Conservation (phyloP, 1,284 basidiomycete species). For the Athelia psychrophila region DNA sequence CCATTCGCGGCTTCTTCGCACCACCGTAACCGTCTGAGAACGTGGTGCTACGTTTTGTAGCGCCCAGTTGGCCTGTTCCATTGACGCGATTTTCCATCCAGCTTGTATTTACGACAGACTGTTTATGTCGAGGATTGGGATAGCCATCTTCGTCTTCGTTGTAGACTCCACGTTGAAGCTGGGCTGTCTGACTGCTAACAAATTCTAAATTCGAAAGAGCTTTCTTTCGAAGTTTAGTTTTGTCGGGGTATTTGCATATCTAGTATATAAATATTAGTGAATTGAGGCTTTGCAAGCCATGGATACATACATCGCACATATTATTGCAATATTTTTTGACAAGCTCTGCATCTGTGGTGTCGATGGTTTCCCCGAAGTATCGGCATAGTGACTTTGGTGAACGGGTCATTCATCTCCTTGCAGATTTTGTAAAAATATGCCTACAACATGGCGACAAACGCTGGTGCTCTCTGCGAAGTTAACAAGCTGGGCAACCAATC, state of each 20-base stretch:
- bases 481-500: constrained; percentile 46
- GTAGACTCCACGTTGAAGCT: constrained; percentile 17
- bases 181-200: constrained; percentile 29
- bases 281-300: too few relatives aligned
- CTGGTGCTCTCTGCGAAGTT: constrained; percentile 61
- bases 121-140: constrained; percentile 1
- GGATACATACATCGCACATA: constrained; percentile 79
- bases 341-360: constrained; percentile 43
- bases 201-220: constrained; percentile 49
- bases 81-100: neutral
- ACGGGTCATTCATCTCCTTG: too few relatives aligned
- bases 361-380: constrained; percentile 79
- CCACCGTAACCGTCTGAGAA: neutral
- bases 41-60: neutral
- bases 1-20: neutral
- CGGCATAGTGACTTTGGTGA: constrained; percentile 64
- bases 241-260: constrained; percentile 77
- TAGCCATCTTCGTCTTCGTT: constrained; percentile 23
- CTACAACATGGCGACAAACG: constrained; percentile 74
- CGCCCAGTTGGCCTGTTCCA: neutral
- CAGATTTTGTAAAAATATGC: constrained; percentile 18
- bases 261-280: constrained; percentile 23
- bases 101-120: constrained; percentile 5
- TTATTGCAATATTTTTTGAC: constrained; percentile 61
- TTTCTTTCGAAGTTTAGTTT: constrained; percentile 44